Conservation (phyloP, 2,329 filamentous ascomycete genomes). For the Fusarium sp. region DNA sequence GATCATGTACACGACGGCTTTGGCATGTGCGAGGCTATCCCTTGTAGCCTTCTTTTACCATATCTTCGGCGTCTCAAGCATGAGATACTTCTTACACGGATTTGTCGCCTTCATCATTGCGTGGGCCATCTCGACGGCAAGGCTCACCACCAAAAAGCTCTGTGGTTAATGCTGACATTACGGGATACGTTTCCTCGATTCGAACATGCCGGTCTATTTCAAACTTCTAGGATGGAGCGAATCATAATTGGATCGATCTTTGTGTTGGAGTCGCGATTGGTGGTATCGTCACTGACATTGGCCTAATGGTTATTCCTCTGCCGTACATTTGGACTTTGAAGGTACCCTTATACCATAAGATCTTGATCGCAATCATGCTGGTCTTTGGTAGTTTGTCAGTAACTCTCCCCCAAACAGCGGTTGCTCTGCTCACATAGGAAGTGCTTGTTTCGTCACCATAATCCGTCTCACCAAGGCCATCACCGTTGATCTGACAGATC, state of each 20-base stretch:
- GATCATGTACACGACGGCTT: background rate
- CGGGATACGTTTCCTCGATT: conserved; percentile 7
- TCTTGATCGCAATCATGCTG: background rate
- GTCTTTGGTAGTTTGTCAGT: conserved; percentile 12
- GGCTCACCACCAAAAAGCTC: accelerated
- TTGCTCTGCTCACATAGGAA: accelerated
- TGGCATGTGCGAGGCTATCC: background rate
- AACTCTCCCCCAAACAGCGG: accelerated
- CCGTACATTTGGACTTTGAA: conserved; percentile 2
- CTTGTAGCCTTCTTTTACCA: background rate
- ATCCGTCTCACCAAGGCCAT: conserved; percentile 5
- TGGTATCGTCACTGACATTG: conserved; percentile 5
- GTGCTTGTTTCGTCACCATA: conserved; percentile 1
- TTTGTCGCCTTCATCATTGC: background rate
- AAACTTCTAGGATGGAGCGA: conserved; percentile 4
- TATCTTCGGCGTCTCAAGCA: background rate
- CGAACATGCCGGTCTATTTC: conserved; percentile 7
- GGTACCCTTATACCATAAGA: background rate
- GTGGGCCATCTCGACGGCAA: conserved; percentile 3
- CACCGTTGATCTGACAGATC: background rate
- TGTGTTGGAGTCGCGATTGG: conserved; percentile 10
- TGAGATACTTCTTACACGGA: conserved; percentile 7
- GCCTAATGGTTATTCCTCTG: background rate
- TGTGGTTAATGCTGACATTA: background rate
- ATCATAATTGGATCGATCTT: conserved; percentile 8